phyloP scores from a whole-genome alignment of 2,329 filamentous ascomycete genomes.

The Alternaria hordeiaustralica region DNA sequence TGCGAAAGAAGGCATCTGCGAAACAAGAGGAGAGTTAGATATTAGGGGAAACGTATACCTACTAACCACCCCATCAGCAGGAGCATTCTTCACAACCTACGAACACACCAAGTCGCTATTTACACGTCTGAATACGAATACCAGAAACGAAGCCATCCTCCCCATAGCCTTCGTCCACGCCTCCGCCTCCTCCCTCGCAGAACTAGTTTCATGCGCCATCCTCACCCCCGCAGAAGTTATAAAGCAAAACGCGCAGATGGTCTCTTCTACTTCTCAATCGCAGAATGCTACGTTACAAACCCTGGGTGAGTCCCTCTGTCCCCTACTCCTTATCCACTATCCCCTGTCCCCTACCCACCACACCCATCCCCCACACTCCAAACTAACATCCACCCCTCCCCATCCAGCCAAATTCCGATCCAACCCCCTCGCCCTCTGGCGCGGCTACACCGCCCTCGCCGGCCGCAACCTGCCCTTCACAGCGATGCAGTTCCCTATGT shows the following conservation, averaged over 20 bases:
- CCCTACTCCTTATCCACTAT: too few species aligned
- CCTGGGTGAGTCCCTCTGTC: too few species aligned
- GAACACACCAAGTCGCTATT: constrained; percentile 75
- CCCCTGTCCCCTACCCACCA: too few species aligned
- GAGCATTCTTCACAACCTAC: constrained; percentile 89
- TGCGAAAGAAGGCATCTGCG: too few species aligned
- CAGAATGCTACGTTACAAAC: constrained; percentile 62
- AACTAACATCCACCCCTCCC: too few species aligned
- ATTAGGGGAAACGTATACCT: too few species aligned
- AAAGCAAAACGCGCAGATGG: constrained; percentile 93
- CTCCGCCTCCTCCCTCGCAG: constrained; percentile 74
- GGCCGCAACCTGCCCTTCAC: constrained; percentile 87
- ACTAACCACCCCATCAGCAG: constrained; percentile 59
- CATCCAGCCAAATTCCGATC: constrained; percentile 57
- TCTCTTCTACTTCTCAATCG: constrained; percentile 51
- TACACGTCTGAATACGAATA: constrained; percentile 54
- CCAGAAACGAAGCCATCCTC: constrained; percentile 51
- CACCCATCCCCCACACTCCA: too few species aligned
- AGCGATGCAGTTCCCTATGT: constrained; percentile 86
- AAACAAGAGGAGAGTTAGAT: too few species aligned
- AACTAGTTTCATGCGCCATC: constrained; percentile 84
- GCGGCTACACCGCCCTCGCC: constrained; percentile 80
- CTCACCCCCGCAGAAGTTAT: constrained; percentile 89
- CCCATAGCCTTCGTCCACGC: constrained; percentile 76
- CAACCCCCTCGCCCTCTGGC: constrained; percentile 63